These are phyloP conservation scores for Ramichloridium luteum DNA, from an alignment of 2,329 filamentous ascomycete genomes.

Conservation along the genomic window DNA sequence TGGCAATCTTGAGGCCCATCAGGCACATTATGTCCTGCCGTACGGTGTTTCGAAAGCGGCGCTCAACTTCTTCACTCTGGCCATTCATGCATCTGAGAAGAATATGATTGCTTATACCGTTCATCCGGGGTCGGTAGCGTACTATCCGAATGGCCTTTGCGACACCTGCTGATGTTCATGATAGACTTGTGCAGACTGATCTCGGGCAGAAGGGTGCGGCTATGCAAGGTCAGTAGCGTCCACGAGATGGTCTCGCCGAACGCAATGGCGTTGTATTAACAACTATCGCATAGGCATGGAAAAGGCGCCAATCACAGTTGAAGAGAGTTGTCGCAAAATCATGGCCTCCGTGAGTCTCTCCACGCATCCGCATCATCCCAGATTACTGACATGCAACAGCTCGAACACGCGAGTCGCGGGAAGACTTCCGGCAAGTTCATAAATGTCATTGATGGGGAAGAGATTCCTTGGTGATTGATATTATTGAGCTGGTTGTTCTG, in stretches of 20 bases:
- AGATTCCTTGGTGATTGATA: not conserved
- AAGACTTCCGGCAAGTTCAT: not conserved
- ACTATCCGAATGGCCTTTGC: no score
- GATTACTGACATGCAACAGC: not conserved
- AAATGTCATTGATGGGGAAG: not conserved
- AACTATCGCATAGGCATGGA: not conserved
- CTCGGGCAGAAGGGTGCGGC: not conserved
- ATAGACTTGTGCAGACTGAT: not conserved
- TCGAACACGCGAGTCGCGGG: not conserved
- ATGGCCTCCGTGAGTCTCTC: not conserved
- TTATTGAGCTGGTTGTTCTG: no score
- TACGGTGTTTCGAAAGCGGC: not conserved
- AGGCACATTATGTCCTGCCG: not conserved
- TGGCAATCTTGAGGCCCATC: not conserved
- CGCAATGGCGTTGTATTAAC: not conserved
- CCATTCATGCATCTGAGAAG: not conserved
- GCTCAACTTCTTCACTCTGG: conserved; percentile 1
- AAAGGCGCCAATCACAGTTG: not conserved
- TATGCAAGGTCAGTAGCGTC: not conserved
- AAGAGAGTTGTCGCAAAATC: conserved; percentile 1
- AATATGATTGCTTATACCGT: not conserved
- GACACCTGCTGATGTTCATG: no score
- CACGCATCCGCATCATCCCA: not conserved
- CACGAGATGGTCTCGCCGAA: no score
- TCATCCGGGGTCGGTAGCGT: not conserved